These are phyloP conservation scores for Amanita fuliginea DNA, from an alignment of 768 basidiomycete genomes.

Conservation along the genomic window DNA sequence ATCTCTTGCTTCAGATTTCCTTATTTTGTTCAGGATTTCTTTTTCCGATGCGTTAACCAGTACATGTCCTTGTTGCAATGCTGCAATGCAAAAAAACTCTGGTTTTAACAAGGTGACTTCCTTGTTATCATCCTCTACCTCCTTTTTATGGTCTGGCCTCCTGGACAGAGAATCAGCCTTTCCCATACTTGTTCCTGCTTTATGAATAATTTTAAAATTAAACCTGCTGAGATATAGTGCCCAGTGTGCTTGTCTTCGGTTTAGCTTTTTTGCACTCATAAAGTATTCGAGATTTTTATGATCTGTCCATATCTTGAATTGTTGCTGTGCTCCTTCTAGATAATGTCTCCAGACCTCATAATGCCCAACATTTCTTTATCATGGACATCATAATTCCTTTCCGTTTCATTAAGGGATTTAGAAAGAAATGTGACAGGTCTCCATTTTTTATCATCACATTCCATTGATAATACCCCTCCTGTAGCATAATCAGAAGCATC, in stretches of 20 bases:
- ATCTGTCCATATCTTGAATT: conserved; percentile 7
- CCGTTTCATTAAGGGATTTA: not conserved
- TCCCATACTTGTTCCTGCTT: not conserved
- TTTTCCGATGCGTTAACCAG: no score
- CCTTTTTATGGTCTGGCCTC: not conserved
- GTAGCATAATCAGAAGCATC: not conserved
- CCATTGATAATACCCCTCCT: not conserved
- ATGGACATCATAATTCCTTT: not conserved
- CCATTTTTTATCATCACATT: not conserved
- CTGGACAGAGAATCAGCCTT: conserved; percentile 1
- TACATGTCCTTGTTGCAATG: no score
- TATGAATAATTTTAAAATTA: not conserved
- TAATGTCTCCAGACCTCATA: no score
- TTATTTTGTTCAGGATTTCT: no score
- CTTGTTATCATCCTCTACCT: not conserved
- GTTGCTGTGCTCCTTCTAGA: no score
- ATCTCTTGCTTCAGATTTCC: no score
- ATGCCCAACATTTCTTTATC: no score
- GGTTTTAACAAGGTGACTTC: not conserved
- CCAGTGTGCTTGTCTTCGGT: not conserved
- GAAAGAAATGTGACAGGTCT: not conserved
- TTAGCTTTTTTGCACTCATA: not conserved
- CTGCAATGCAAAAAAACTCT: not conserved
- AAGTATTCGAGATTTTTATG: conserved; percentile 9
- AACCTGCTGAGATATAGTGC: not conserved